A percentile compares a stretch with the other conserved stretches of the same genome.
Evolutionary conservation across 805 yeast species (phyloP).

Genomic region (Clavispora vitiphila): DNA sequence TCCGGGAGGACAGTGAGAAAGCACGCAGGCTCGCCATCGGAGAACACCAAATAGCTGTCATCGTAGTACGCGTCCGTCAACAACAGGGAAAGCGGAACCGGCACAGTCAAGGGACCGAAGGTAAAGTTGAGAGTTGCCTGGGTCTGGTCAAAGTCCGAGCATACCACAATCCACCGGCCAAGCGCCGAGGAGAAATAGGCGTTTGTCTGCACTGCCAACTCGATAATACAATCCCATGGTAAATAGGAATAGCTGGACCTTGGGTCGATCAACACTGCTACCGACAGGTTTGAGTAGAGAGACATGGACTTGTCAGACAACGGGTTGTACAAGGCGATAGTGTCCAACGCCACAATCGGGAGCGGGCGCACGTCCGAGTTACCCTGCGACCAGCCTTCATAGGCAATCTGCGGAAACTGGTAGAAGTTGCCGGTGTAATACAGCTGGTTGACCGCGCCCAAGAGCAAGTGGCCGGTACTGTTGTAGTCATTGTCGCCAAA

Average conservation of each 20-base stretch:
- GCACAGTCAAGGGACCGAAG: constrained; percentile 48
- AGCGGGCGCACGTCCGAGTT: constrained; percentile 11
- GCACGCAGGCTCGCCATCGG: constrained; percentile 57
- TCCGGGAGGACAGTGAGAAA: constrained; percentile 47
- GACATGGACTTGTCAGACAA: constrained; percentile 31
- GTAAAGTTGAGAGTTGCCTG: constrained; percentile 49
- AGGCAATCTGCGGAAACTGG: constrained; percentile 46
- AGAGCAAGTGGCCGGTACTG: constrained; percentile 33
- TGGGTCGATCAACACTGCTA: constrained; percentile 58
- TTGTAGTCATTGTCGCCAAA: constrained; percentile 15
- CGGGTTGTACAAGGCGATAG: constrained; percentile 22
- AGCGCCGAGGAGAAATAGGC: constrained; percentile 51
- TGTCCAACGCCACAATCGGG: constrained; percentile 29
- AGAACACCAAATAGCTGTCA: constrained; percentile 39
- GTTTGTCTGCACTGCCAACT: constrained; percentile 63
- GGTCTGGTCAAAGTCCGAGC: constrained; percentile 41
- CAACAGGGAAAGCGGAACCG: constrained; percentile 46
- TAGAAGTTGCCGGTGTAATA: constrained; percentile 44
- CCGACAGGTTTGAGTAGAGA: constrained; percentile 28
- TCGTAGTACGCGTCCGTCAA: constrained; percentile 28
- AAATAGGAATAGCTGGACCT: constrained; percentile 45
- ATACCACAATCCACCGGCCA: constrained; percentile 58
- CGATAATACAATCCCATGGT: constrained; percentile 53
- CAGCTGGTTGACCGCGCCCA: constrained; percentile 55
- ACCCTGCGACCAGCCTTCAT: constrained; percentile 12